Evolutionary conservation across 2,329 filamentous ascomycete species (phyloP).

Genomic region (Pestalotiopsis sp.): DNA sequence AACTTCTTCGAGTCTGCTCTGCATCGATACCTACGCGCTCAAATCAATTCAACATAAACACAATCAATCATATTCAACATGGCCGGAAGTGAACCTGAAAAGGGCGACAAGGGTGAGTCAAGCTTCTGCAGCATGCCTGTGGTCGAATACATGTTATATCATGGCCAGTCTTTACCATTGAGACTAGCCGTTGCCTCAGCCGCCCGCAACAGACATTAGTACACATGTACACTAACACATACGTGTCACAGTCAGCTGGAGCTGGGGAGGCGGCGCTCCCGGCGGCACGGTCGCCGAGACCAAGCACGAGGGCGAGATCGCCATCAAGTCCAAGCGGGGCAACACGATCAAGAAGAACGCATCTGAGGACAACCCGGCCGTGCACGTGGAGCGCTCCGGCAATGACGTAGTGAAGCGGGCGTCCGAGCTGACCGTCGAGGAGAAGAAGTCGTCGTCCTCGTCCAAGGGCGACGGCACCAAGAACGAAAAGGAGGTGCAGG

Average conservation of each 20-base stretch:
- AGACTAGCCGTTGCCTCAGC: no score
- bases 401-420: conserved; percentile 69
- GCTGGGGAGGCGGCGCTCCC: conserved; percentile 58
- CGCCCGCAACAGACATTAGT: no score
- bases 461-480: neutral
- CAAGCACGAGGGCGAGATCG: conserved; percentile 60
- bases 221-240: neutral
- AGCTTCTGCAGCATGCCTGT: neutral
- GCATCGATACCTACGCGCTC: neutral
- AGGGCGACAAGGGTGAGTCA: conserved; percentile 15
- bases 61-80: conserved; percentile 3
- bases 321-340: conserved; percentile 62
- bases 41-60: neutral
- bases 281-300: conserved; percentile 63
- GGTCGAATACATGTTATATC: neutral
- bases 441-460: conserved; percentile 33
- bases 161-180: neutral
- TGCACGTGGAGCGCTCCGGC: conserved; percentile 59
- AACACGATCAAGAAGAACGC: conserved; percentile 68
- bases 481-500: neutral
- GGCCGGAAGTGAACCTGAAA: conserved; percentile 12
- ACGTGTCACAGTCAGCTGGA: conserved; percentile 59
- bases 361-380: conserved; percentile 61
- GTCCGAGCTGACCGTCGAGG: conserved; percentile 60
- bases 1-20: neutral